Evolutionary conservation across 257 asterid species (phyloP).

Genomic region (Lithospermum erythrorhizon): DNA sequence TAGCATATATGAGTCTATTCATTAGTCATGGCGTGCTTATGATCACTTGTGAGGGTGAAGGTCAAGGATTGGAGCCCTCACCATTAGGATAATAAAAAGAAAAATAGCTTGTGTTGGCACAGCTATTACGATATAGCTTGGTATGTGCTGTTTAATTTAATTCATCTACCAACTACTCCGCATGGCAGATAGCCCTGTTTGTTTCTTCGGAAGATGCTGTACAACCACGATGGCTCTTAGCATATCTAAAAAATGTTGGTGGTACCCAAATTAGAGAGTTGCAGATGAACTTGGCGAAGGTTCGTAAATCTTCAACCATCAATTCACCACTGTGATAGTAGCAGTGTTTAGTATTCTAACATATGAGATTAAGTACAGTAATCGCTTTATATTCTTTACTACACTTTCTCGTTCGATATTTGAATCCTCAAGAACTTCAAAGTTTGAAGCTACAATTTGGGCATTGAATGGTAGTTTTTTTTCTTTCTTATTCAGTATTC

Average conservation of each 20-base stretch:
- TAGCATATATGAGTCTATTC: background rate
- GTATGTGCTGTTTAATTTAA: background rate
- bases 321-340: background rate
- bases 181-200: constrained; percentile 72
- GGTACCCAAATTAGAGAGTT: constrained; percentile 47
- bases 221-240: constrained; percentile 78
- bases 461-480: background rate
- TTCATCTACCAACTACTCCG: background rate
- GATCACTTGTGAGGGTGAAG: background rate
- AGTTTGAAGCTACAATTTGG: background rate
- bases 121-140: no score
- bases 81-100: background rate
- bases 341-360: background rate
- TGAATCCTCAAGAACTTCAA: background rate
- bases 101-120: constrained; percentile 1
- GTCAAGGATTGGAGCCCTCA: background rate
- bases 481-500: constrained; percentile 50
- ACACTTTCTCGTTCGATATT: background rate
- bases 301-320: constrained; percentile 18
- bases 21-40: background rate
- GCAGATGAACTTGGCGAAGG: constrained; percentile 75
- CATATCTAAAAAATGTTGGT: constrained; percentile 52
- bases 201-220: constrained; percentile 67
- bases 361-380: background rate
- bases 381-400: background rate